Evolutionary conservation across 192 early-diverging fungal genomes (phyloP), one percentile per base, ranked within the genome.

Genomic region (Powellomyces hirtus): DNA sequence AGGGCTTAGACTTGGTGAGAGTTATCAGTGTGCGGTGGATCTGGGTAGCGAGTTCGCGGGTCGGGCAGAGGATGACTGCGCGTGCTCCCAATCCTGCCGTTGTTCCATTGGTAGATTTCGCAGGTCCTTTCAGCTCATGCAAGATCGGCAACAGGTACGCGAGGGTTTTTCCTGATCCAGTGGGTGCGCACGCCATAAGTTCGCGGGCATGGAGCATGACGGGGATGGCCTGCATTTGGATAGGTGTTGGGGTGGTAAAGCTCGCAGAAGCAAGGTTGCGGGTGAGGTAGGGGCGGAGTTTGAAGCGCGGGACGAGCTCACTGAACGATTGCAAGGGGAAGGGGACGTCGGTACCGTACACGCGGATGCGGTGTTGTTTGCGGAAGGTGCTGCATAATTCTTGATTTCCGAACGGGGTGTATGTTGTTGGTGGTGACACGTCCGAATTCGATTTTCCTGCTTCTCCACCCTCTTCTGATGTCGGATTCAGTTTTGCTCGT

Each of bases 131-230:
- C 33, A 98, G 71, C 45, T 89, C 80, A 60, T 95, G 91, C 52
- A 99, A 69, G 29, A 99, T 94, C 0, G 95, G 94, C 27, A 99
- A 77, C 38, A 95, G 63, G 61, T 91, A 99, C 0, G 97, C 96
- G 71, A 97, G 73, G 0, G 97, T 99, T 78, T 99, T 99, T 72
- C 97, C 97, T 4, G 94, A 96, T 59, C 97, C 96, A 22, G 97
- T 99, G 35, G 95, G 97, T 8, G 97, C 94, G 77, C 91, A 91
- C 1, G 94, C 92, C 82, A 99, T 95, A 2, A 99, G 35, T 73
- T 99, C 97, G 14, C 94, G 87, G n/a, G 86, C 84, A 44, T 95
- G 89, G n/a, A 97, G 72, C 33, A 93, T 84, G 5, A 96, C 83
- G 6, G 95, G 92, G 22, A 94, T 84, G 0, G 92, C 84, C 73